A percentile compares a stretch with the other conserved stretches of the same genome.
Conservation (phyloP, 2,329 filamentous ascomycete genomes). For the Mycocentrospora acerina region DNA sequence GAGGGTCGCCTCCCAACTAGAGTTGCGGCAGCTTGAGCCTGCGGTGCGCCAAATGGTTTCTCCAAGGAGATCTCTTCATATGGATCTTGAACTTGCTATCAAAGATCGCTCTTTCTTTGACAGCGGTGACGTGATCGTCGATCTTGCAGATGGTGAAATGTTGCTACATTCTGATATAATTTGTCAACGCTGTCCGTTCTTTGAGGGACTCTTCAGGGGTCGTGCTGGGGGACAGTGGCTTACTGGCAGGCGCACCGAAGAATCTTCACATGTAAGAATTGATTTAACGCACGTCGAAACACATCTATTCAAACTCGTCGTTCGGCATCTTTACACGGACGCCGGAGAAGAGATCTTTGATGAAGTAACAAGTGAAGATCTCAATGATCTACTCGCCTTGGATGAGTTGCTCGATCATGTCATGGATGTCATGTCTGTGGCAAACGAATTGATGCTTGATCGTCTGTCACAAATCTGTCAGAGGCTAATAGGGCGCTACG, state of each 20-base stretch:
- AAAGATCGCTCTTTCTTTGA: constrained; percentile 71
- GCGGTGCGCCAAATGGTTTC: constrained; percentile 74
- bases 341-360: constrained; percentile 80
- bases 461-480: constrained; percentile 89
- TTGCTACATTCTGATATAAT: constrained; percentile 76
- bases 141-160: constrained; percentile 71
- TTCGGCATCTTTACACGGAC: constrained; percentile 83
- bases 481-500: constrained; percentile 75
- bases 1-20: constrained; percentile 73
- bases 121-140: constrained; percentile 75
- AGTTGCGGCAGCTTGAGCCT: constrained; percentile 71
- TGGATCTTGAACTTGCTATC: constrained; percentile 71
- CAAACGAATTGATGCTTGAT: constrained; percentile 95
- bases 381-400: constrained; percentile 49
- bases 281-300: constrained; percentile 80
- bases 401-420: constrained; percentile 89
- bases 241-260: constrained; percentile 61
- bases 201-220: constrained; percentile 86
- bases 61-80: constrained; percentile 63
- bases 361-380: constrained; percentile 65
- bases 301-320: constrained; percentile 73
- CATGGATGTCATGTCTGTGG: constrained; percentile 84
- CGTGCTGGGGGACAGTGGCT: constrained; percentile 85
- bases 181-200: constrained; percentile 87
- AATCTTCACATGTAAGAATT: constrained; percentile 61